Conservation (phyloP, 345 rosid genomes). For the Microthlaspi erraticum region DNA sequence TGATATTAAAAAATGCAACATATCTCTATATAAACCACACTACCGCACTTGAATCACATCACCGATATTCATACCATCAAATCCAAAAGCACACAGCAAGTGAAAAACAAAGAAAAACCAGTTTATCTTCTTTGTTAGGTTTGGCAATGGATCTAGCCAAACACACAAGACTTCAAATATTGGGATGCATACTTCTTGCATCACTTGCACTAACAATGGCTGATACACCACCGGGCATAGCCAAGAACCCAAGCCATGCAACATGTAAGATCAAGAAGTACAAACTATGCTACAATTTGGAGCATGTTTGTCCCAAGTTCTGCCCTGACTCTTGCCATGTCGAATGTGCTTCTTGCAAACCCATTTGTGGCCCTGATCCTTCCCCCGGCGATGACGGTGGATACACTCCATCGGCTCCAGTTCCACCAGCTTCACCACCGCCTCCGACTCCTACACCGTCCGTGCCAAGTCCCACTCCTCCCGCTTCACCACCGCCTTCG, state of each 20-base stretch:
- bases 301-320: constrained; percentile 60
- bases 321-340: constrained; percentile 61
- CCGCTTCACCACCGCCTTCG: neutral
- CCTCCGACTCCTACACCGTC: constrained; percentile 29
- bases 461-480: constrained; percentile 7
- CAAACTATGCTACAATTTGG: constrained; percentile 56
- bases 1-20: constrained; percentile 6
- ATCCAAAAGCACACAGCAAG: constrained; percentile 4
- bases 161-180: constrained; percentile 32
- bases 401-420: constrained; percentile 7
- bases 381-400: constrained; percentile 24
- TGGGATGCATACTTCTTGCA: constrained; percentile 45
- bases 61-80: constrained; percentile 21
- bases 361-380: constrained; percentile 48
- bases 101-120: neutral
- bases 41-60: constrained; percentile 15
- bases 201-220: constrained; percentile 45
- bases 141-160: constrained; percentile 43
- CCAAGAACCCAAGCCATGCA: constrained; percentile 58
- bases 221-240: constrained; percentile 57
- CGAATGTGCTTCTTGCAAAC: constrained; percentile 60
- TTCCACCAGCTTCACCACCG: constrained; percentile 15
- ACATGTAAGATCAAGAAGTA: constrained; percentile 51
- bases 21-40: constrained; percentile 36
- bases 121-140: constrained; percentile 8